Evolutionary conservation across 306 rosid genomes (phyloP).

Genomic region (Dalbergia cultrata): DNA sequence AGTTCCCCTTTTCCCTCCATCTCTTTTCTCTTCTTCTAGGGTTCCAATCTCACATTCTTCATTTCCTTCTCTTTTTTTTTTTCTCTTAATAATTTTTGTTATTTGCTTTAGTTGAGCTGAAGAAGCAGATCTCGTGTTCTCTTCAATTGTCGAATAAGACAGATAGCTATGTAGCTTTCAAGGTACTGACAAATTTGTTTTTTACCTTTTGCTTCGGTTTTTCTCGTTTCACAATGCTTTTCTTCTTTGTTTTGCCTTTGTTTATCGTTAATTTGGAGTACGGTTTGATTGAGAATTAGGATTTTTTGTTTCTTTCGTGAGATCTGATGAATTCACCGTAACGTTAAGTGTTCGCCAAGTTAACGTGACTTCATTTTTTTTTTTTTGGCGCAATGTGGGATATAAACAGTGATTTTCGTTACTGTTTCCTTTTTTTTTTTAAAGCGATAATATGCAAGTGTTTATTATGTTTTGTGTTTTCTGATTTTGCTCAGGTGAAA

Average conservation of each 20-base stretch:
- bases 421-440: constrained; percentile 1
- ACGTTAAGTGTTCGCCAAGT: constrained; percentile 16
- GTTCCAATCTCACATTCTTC: constrained; percentile 32
- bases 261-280: background rate
- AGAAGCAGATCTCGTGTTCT: constrained; percentile 98
- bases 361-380: background rate
- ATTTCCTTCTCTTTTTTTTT: background rate
- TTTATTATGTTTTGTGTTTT: constrained; percentile 11
- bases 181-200: constrained; percentile 55
- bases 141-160: constrained; percentile 92
- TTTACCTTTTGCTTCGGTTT: background rate
- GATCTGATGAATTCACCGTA: constrained; percentile 37
- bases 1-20: constrained; percentile 51
- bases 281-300: background rate
- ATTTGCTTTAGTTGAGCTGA: constrained; percentile 74
- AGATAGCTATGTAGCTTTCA: constrained; percentile 87
- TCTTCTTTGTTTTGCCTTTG: background rate
- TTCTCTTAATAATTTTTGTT: background rate
- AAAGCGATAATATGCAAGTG: constrained; percentile 17
- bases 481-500: constrained; percentile 73
- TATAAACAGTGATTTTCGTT: background rate
- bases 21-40: constrained; percentile 44
- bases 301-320: constrained; percentile 7
- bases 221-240: background rate
- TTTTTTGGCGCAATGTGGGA: constrained; percentile 34